These are phyloP conservation scores for Aspergillus sp. DNA, from an alignment of 2,329 filamentous ascomycete genomes.

Conservation along the genomic window DNA sequence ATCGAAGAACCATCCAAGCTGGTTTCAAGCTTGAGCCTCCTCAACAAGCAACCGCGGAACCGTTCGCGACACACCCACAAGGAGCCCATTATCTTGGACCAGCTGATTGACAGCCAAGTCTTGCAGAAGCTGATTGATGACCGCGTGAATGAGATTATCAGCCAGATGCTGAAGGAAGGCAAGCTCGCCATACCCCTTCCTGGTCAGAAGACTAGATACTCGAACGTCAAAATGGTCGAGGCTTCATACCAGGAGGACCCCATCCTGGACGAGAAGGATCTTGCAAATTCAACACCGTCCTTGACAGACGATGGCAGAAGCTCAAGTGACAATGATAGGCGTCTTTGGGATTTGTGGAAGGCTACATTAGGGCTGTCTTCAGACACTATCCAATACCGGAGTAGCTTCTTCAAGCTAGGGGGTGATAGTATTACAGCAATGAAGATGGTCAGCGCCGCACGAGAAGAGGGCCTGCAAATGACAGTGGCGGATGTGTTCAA, in stretches of 20 bases:
- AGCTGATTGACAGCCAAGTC: slow-evolving; percentile 24
- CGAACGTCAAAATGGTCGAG: slow-evolving; percentile 11
- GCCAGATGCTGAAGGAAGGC: slow-evolving; percentile 27
- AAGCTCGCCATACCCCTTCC: slow-evolving; percentile 1
- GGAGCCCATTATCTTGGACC: neutral
- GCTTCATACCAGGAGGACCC: slow-evolving; percentile 9
- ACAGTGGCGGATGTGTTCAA: slow-evolving; percentile 49
- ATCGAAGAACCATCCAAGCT: slow-evolving; percentile 30
- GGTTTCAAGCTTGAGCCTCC: slow-evolving; percentile 27
- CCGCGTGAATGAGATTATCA: slow-evolving; percentile 37
- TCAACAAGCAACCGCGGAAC: neutral
- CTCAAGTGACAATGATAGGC: slow-evolving; percentile 34
- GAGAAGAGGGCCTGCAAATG: slow-evolving; percentile 42
- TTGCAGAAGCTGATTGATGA: slow-evolving; percentile 37
- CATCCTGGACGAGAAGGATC: slow-evolving; percentile 5
- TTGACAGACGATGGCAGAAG: slow-evolving; percentile 33
- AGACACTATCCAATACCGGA: slow-evolving; percentile 36
- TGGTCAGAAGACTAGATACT: slow-evolving; percentile 30
- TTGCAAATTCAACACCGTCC: slow-evolving; percentile 28
- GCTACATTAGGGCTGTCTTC: slow-evolving; percentile 37
- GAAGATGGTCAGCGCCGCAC: slow-evolving; percentile 44
- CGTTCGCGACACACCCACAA: neutral
- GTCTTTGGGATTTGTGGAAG: slow-evolving; percentile 43
- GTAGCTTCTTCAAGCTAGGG: slow-evolving; percentile 47
- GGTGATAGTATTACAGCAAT: slow-evolving; percentile 47